Percentiles rank a stretch among this genome's conserved stretches.
Evolutionary conservation across 176 grass and related monocot genomes (phyloP).

Genomic region (Otatea glauca): DNA sequence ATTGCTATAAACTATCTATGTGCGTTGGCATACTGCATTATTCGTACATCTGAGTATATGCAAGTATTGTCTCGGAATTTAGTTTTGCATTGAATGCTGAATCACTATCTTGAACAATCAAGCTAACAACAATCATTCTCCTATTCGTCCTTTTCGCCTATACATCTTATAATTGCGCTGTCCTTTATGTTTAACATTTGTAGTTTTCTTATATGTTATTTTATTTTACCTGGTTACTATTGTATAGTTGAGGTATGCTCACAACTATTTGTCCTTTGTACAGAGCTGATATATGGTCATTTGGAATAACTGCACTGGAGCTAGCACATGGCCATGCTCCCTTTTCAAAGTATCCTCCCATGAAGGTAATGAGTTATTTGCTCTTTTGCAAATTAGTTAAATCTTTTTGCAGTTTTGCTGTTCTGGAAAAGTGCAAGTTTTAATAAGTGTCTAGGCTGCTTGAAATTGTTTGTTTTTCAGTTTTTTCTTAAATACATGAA

Average conservation of each 20-base stretch:
- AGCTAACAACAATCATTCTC: not conserved
- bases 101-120: not conserved
- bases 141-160: not conserved
- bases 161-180: constrained; percentile 7
- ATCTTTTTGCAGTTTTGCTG: too few species aligned
- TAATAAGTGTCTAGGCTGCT: not conserved
- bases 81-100: not conserved
- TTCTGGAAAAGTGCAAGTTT: too few species aligned
- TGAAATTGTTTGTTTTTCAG: not conserved
- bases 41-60: constrained; percentile 4
- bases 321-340: constrained; percentile 97
- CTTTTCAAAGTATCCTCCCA: constrained; percentile 96
- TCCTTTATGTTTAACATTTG: not conserved
- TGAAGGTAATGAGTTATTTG: constrained; percentile 58
- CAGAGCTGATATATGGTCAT: constrained; percentile 98
- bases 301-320: constrained; percentile 97
- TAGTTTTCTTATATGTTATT: not conserved
- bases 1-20: not conserved
- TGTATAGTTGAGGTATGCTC: too few species aligned
- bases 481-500: constrained; percentile 10
- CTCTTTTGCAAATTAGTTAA: too few species aligned
- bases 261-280: not conserved
- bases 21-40: not conserved
- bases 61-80: not conserved
- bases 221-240: constrained; percentile 26